Percentiles rank a stretch among this genome's conserved stretches.
Evolutionary conservation across 257 asterid genomes (phyloP).

Genomic region (Nicotiana paniculata): DNA sequence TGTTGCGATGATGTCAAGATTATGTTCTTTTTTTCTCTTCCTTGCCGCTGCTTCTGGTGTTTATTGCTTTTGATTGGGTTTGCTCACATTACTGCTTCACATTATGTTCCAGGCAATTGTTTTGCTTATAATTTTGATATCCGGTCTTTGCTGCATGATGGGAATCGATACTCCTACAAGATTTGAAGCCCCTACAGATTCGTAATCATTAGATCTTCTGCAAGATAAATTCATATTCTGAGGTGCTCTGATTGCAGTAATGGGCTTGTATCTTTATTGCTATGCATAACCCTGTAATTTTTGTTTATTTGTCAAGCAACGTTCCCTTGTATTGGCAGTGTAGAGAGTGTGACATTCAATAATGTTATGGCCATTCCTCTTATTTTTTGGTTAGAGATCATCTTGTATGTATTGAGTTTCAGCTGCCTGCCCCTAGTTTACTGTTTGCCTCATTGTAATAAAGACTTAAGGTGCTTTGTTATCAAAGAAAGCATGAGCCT

Average conservation of each 20-base stretch:
- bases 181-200: slow-evolving; percentile 82
- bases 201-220: slow-evolving; percentile 28
- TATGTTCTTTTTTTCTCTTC: not conserved
- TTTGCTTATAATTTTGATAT: slow-evolving; percentile 73
- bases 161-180: slow-evolving; percentile 98
- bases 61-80: not conserved
- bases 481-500: too few species aligned
- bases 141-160: slow-evolving; percentile 98
- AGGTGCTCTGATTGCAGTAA: not conserved
- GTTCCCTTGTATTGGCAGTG: not conserved
- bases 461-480: too few species aligned
- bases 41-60: not conserved
- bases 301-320: slow-evolving; percentile 12
- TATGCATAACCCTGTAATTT: slow-evolving; percentile 13
- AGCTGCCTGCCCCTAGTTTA: not conserved
- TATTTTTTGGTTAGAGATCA: not conserved
- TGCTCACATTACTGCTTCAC: not conserved
- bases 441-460: too few species aligned
- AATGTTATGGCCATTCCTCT: slow-evolving; percentile 4
- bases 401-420: not conserved
- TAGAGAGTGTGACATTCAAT: not conserved
- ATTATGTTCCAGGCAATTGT: slow-evolving; percentile 68
- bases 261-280: not conserved
- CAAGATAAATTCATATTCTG: not conserved
- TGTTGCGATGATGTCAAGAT: not conserved